Evolutionary conservation across 1,284 basidiomycete species (phyloP), one percentile per base, ranked within the genome.

Genomic region (Tranzscheliella williamsii): DNA sequence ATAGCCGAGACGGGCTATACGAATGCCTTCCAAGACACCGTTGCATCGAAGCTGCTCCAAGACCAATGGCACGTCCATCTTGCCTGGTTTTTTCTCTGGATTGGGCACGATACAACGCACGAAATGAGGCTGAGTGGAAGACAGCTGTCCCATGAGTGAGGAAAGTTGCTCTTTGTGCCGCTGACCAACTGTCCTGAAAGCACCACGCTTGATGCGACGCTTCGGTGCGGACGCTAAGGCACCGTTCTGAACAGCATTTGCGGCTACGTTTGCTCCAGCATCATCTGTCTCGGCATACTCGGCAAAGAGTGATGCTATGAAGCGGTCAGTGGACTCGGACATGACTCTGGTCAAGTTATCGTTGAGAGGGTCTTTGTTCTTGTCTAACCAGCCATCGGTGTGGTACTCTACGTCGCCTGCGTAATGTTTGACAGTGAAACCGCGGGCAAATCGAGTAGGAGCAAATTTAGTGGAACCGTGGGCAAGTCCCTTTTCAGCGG

Each of bases 321-420:
- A 91, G 26, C 85, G 84, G 67, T 96, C 88, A 2, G 85, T 83
- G 2, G 94, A 95, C 13, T 84, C 83, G 1, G 91, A 86, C 20
- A 98, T 83, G 30, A 98, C 87, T 15, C 91, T 86, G 0, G 91
- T 91, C 31, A 98, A 83, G 74, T 97, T 94, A 76, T 97, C 93
- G 78, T 98, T 97, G 60, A 99, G 82, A 0, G 95, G 95, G 73
- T 99, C 95, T 80, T 96, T 96, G 83, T 99, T 99, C 86, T 98
- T 98, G 81, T 95, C 92, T 56, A 99, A 82, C 95, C 95, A 99
- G 8, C 91, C 90, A 30, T 92, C 87, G 1, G 94, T 97, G 35
- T 88, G 84, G 73, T 99, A 99, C 74, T 97, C 93, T 72, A 99
- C 95, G 55, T 87, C 88, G 38, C 92, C 95, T 0, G 95, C 95